These are phyloP conservation scores for Neospora caninum DNA, from an alignment of 169 alveolate species.

Conservation along the genomic window DNA sequence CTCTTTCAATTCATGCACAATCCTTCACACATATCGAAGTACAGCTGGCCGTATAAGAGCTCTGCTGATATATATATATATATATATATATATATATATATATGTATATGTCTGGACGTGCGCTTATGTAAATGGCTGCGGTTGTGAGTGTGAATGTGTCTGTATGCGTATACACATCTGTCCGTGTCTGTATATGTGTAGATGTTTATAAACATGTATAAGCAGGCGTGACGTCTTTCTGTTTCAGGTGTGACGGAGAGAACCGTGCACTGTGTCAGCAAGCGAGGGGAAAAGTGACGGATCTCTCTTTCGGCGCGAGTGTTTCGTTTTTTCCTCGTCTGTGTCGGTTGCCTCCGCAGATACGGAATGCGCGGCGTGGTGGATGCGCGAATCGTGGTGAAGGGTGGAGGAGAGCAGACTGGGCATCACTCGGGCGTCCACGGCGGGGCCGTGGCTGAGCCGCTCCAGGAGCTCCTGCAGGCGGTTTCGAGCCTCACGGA, in stretches of 20 bases:
- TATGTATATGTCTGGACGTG: background rate
- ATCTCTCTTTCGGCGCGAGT: too few species aligned
- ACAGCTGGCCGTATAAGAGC: background rate
- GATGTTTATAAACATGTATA: too few species aligned
- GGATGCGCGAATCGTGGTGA: slow-evolving; percentile 52
- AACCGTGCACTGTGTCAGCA: too few species aligned
- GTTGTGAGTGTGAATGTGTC: background rate
- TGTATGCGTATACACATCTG: background rate
- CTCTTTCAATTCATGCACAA: background rate
- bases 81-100: background rate
- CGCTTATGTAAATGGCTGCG: background rate
- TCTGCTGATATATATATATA: background rate
- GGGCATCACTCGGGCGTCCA: slow-evolving; percentile 70
- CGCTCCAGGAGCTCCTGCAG: slow-evolving; percentile 62
- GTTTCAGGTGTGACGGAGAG: too few species aligned
- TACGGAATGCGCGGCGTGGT: slow-evolving; percentile 74
- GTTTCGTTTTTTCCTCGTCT: background rate
- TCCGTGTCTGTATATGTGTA: background rate
- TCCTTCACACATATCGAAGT: background rate
- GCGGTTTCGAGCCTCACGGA: slow-evolving; percentile 44
- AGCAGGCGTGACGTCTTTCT: too few species aligned
- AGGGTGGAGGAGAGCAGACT: slow-evolving; percentile 45
- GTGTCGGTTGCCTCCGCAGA: background rate
- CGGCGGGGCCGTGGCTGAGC: slow-evolving; percentile 72
- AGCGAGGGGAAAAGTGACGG: too few species aligned